Conservation (phyloP, 352 stramenopile genomes). For the Phytophthora fragariaefolia region DNA sequence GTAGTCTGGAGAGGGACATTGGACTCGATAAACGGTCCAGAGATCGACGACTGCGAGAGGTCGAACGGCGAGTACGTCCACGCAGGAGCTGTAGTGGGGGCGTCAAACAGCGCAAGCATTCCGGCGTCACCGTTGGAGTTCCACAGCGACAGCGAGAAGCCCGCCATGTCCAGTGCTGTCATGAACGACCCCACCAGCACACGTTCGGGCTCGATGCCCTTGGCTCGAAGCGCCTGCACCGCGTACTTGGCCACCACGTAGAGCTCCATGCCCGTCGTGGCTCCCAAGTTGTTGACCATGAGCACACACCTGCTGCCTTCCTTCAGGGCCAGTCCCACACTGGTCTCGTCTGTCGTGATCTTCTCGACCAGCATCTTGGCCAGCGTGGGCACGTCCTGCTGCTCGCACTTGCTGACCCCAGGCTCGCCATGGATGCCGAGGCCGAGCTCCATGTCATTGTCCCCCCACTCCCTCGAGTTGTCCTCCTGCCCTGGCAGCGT, state of each 20-base stretch:
- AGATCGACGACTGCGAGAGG: conserved; percentile 37
- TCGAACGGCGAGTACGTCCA: conserved; percentile 74
- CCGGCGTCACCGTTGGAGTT: conserved; percentile 70
- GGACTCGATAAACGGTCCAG: conserved; percentile 41
- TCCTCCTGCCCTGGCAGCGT: conserved; percentile 91
- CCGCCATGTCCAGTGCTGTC: conserved; percentile 98
- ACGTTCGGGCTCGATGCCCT: conserved; percentile 80
- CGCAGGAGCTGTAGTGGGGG: conserved; percentile 58
- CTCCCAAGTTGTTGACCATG: conserved; percentile 97
- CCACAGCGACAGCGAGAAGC: conserved; percentile 92
- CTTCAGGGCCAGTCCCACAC: conserved; percentile 47
- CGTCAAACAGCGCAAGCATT: conserved; percentile 67
- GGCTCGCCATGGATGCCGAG: conserved; percentile 97
- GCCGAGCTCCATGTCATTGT: conserved; percentile 92
- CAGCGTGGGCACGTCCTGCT: conserved; percentile 56
- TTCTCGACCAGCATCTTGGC: conserved; percentile 63
- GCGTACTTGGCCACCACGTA: conserved; percentile 91
- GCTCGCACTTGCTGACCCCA: conserved; percentile 67
- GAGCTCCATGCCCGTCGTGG: conserved; percentile 96
- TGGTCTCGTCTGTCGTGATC: conserved; percentile 48
- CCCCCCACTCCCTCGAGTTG: conserved; percentile 60
- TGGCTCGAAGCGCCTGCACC: conserved; percentile 61
- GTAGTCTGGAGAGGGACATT: conserved; percentile 30
- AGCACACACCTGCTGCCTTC: conserved; percentile 64
- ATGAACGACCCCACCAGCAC: conserved; percentile 96